Conservation (phyloP, 164 flowering plant genomes). For the Cinnamomum micranthum region DNA sequence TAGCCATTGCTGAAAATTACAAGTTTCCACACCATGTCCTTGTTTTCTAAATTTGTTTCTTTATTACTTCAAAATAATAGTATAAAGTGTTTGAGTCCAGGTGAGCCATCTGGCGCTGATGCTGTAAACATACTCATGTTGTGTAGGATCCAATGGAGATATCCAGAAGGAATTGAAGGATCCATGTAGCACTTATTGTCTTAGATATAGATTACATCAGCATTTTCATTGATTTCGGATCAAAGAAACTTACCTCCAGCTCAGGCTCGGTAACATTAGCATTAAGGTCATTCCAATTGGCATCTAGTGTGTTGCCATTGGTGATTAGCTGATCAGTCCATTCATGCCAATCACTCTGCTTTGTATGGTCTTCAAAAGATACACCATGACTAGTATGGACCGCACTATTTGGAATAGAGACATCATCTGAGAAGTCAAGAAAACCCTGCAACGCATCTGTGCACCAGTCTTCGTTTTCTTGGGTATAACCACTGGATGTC, state of each 20-base stretch:
- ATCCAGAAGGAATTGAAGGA: background rate
- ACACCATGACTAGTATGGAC: slow-evolving; percentile 36
- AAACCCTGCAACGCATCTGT: slow-evolving; percentile 51
- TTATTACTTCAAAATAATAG: background rate
- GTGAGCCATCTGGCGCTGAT: background rate
- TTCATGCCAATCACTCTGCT: slow-evolving; percentile 63
- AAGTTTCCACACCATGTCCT: too few relatives aligned
- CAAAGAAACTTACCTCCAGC: slow-evolving; percentile 47
- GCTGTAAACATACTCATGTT: background rate
- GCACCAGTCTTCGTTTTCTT: slow-evolving; percentile 58
- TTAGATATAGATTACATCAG: background rate
- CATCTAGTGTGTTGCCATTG: slow-evolving; percentile 53
- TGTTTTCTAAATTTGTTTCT: too few relatives aligned
- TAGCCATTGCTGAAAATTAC: too few relatives aligned
- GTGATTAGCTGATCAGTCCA: slow-evolving; percentile 84
- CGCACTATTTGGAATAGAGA: slow-evolving; percentile 35
- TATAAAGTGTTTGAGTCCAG: background rate
- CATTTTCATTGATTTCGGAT: too few relatives aligned
- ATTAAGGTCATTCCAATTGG: slow-evolving; percentile 73
- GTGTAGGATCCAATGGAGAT: background rate
- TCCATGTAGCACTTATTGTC: background rate
- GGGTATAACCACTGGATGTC: slow-evolving; percentile 34
- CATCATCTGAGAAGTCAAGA: slow-evolving; percentile 51
- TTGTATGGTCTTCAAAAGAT: slow-evolving; percentile 49
- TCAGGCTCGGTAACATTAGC: slow-evolving; percentile 34